Evolutionary conservation across 2,329 filamentous ascomycete species (phyloP).

Genomic region (Ophiobolus disseminans): DNA sequence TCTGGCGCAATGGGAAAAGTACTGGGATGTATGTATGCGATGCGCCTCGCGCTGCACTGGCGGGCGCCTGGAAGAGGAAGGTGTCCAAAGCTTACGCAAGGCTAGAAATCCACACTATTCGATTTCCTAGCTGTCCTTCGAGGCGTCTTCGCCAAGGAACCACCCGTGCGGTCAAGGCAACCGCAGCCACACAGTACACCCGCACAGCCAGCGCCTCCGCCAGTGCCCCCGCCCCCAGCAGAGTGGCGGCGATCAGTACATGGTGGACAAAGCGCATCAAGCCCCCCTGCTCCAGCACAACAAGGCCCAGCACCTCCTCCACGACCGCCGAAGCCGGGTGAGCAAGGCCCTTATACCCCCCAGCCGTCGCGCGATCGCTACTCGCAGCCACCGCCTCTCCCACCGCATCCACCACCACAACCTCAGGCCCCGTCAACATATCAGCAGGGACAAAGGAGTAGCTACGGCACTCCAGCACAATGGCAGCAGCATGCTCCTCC

Average conservation of each 20-base stretch:
- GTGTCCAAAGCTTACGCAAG: slow-evolving; percentile 13
- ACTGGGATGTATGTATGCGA: slow-evolving; percentile 78
- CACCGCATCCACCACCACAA: slow-evolving; percentile 44
- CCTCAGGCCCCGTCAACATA: slow-evolving; percentile 23
- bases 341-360: slow-evolving; percentile 32
- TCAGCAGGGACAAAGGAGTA: slow-evolving; percentile 27
- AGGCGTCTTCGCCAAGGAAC: slow-evolving; percentile 92
- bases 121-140: slow-evolving; percentile 84
- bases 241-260: slow-evolving; percentile 54
- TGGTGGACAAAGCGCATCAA: slow-evolving; percentile 41
- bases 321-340: slow-evolving; percentile 55
- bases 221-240: slow-evolving; percentile 73
- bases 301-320: slow-evolving; percentile 52
- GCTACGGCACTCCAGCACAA: slow-evolving; percentile 24
- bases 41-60: slow-evolving; percentile 4
- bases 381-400: slow-evolving; percentile 39
- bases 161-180: slow-evolving; percentile 79
- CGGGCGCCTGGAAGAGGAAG: background rate
- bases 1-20: slow-evolving; percentile 84
- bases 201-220: slow-evolving; percentile 41
- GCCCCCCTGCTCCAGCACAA: slow-evolving; percentile 40
- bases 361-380: slow-evolving; percentile 37
- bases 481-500: slow-evolving; percentile 24
- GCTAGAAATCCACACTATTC: slow-evolving; percentile 77
- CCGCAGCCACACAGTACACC: slow-evolving; percentile 51